phyloP scores from a whole-genome alignment of 768 basidiomycete species.

The Flagelloscypha sp. region DNA sequence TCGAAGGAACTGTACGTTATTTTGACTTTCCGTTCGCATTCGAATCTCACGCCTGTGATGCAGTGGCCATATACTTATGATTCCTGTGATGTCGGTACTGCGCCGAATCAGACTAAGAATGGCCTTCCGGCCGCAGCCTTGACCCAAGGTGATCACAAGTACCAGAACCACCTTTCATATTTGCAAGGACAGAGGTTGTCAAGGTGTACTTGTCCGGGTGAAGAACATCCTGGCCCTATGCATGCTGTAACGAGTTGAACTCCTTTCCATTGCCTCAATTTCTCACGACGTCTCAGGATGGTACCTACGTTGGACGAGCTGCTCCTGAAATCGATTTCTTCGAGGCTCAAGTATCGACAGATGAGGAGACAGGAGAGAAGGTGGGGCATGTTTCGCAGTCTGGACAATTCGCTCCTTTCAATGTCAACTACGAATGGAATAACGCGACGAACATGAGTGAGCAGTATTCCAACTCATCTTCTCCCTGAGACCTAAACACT shows the following conservation, averaged over 20 bases:
- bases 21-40: conserved; percentile 9
- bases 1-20: conserved; percentile 19
- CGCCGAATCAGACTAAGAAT: conserved; percentile 32
- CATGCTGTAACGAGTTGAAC: too few species aligned
- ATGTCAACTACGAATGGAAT: conserved; percentile 60
- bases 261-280: too few species aligned
- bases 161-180: background rate
- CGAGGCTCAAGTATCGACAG: conserved; percentile 57
- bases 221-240: conserved; percentile 57
- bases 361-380: conserved; percentile 13
- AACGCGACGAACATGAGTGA: conserved; percentile 49
- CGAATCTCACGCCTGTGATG: background rate
- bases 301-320: conserved; percentile 69
- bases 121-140: conserved; percentile 19
- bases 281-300: too few species aligned
- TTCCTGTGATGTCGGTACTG: conserved; percentile 37
- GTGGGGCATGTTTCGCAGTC: conserved; percentile 69
- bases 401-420: conserved; percentile 79
- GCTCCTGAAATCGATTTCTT: conserved; percentile 91
- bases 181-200: conserved; percentile 30
- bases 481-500: too few species aligned
- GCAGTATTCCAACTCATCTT: conserved; percentile 22
- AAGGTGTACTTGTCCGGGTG: conserved; percentile 55
- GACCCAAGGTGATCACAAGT: background rate
- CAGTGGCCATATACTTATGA: conserved; percentile 33